Evolutionary conservation across 106 monocot genomes (phyloP), one percentile per base, ranked within the genome.

Genomic region (Dactylorhiza incarnata): DNA sequence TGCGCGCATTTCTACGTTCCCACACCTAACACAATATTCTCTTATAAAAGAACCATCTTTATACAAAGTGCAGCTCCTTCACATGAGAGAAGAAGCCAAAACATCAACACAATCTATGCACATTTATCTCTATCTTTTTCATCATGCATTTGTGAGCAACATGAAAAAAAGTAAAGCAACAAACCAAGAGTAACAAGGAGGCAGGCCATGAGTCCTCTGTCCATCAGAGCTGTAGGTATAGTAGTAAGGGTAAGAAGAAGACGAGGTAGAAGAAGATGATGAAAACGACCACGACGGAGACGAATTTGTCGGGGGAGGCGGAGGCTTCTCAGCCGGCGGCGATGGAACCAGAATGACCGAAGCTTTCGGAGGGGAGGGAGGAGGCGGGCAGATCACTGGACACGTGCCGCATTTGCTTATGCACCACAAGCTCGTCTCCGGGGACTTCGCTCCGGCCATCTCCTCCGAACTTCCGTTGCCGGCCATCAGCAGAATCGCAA

Each of bases 391-490:
- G 6, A 89, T 49, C 17, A 72, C 62, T 5, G 89, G 89, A 65
- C 89, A 89, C 12, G 86, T 83, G 22, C 81, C 83, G 56, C 89
- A 89, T 77, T 86, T 78, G 47, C 83, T 83, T 44, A 78, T 48
- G 78, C 89, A 89, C 13, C 81, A 46, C 56, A 75, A 43, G 49
- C 80, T 81, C 0, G 59, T 52, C 73, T 82, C 78, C 16, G 82
- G 82, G 11, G 77, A 72, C 49, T 49, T 9, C 24, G 68, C 25
- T 14, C 73, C 67, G 19, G 49, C 73, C 47, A 24, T 11, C 25
- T 49, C 16, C 71, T 77, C 79, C 23, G 54, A 68, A 68, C 45
- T 26, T 17, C 43, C 72, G 13, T 47, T 43, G 20, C 61, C 68
- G 45, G 44, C 25, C 67, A 44, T 8, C 19, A 45, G 68, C n/a